Conservation (phyloP, 164 flowering plant species). For the Aristolochia fimbriata region DNA sequence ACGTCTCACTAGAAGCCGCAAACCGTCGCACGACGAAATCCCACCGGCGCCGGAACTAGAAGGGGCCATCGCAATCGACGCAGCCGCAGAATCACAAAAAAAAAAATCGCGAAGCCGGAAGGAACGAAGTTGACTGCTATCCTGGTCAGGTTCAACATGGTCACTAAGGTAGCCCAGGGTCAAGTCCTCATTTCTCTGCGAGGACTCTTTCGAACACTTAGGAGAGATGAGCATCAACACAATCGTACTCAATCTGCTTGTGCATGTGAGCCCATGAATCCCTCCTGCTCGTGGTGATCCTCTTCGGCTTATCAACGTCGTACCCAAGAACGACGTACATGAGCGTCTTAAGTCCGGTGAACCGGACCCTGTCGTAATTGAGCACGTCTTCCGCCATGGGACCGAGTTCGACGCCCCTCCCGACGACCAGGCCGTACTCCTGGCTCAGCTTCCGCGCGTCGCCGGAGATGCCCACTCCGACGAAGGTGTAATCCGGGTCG, state of each 20-base stretch:
- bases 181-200: no score
- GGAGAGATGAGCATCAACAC: slow-evolving; percentile 9
- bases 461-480: slow-evolving; percentile 6
- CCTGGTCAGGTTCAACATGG: no score
- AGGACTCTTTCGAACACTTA: slow-evolving; percentile 2
- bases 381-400: slow-evolving; percentile 19
- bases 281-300: slow-evolving; percentile 8
- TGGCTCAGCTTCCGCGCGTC: slow-evolving; percentile 6
- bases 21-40: no score
- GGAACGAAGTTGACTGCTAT: no score
- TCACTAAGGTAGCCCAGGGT: no score
- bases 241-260: slow-evolving; percentile 7
- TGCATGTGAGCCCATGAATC: not conserved
- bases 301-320: slow-evolving; percentile 33
- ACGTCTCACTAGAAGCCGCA: no score
- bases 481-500: not conserved
- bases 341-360: slow-evolving; percentile 33
- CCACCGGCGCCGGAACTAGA: no score
- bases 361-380: slow-evolving; percentile 6
- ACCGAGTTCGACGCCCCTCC: slow-evolving; percentile 6
- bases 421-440: slow-evolving; percentile 3
- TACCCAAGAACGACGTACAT: slow-evolving; percentile 23
- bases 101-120: no score
- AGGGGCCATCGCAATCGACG: no score
- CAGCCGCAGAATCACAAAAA: no score